Conservation (phyloP, 495 filamentous ascomycete species). For the Penicillium steckii region DNA sequence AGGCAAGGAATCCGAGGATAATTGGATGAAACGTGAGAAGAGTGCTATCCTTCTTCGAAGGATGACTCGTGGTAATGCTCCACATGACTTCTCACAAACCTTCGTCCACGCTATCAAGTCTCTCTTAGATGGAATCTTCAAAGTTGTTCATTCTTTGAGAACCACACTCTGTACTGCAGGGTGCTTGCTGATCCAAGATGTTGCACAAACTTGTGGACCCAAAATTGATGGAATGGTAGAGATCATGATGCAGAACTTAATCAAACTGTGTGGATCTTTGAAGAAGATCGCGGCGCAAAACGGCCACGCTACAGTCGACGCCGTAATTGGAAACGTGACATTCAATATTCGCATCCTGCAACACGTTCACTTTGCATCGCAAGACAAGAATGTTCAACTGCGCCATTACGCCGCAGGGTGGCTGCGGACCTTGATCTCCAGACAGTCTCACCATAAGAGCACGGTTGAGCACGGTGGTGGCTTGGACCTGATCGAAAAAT, state of each 20-base stretch:
- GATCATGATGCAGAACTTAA: slow-evolving; percentile 80
- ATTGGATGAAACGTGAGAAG: slow-evolving; percentile 86
- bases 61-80: slow-evolving; percentile 80
- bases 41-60: slow-evolving; percentile 70
- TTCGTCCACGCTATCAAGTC: slow-evolving; percentile 69
- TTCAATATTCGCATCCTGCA: slow-evolving; percentile 79
- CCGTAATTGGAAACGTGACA: slow-evolving; percentile 71
- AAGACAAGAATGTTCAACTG: slow-evolving; percentile 90
- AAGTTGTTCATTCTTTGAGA: slow-evolving; percentile 78
- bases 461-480: slow-evolving; percentile 82
- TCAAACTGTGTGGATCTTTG: slow-evolving; percentile 81
- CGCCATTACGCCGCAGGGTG: slow-evolving; percentile 77
- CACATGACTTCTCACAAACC: slow-evolving; percentile 66
- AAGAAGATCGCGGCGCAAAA: slow-evolving; percentile 87
- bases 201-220: slow-evolving; percentile 72
- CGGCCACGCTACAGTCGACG: slow-evolving; percentile 72
- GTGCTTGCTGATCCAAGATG: slow-evolving; percentile 80
- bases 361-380: slow-evolving; percentile 72
- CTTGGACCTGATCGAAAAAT: slow-evolving; percentile 79
- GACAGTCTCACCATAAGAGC: slow-evolving; percentile 74
- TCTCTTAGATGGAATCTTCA: slow-evolving; percentile 85
- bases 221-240: slow-evolving; percentile 88
- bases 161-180: slow-evolving; percentile 87
- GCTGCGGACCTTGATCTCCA: slow-evolving; percentile 77
- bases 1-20: slow-evolving; percentile 84